These are phyloP conservation scores for Pseudogymnoascus destructans DNA, from an alignment of 2,329 filamentous ascomycete species.

Conservation along the genomic window DNA sequence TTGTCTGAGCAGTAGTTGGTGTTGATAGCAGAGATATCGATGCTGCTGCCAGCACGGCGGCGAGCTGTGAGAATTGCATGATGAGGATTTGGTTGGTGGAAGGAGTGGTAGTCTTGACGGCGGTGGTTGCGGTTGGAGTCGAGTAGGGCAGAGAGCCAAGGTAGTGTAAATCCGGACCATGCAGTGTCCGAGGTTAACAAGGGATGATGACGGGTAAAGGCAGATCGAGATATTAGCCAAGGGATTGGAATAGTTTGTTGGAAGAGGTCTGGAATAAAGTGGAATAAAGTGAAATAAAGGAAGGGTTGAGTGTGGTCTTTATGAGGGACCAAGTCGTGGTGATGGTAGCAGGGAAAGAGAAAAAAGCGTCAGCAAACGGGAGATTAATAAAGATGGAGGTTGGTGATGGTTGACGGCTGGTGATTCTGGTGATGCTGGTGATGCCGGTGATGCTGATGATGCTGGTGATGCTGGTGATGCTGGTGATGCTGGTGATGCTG, in stretches of 20 bases:
- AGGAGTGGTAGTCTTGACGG: neutral
- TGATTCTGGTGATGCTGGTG: too few relatives aligned
- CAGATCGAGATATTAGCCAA: neutral
- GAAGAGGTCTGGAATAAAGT: neutral
- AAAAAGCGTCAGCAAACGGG: neutral
- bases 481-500: too few relatives aligned
- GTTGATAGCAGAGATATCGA: neutral
- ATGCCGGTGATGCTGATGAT: too few relatives aligned
- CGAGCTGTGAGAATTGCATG: neutral
- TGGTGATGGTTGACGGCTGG: neutral
- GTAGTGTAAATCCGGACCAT: neutral
- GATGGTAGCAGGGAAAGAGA: neutral
- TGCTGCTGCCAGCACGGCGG: neutral
- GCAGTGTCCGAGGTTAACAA: neutral
- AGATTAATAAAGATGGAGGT: neutral
- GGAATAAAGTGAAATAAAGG: neutral
- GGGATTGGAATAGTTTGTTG: neutral
- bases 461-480: too few relatives aligned
- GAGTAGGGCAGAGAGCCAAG: neutral
- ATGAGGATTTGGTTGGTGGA: neutral
- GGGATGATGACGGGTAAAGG: neutral
- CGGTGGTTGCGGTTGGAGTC: neutral
- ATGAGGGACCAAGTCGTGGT: neutral
- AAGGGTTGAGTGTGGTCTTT: neutral
- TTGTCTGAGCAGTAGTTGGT: neutral